Evolutionary conservation across 192 early-diverging fungal genomes (phyloP), one percentile per base, ranked within the genome.

Genomic region (Backusella tarrabulga): DNA sequence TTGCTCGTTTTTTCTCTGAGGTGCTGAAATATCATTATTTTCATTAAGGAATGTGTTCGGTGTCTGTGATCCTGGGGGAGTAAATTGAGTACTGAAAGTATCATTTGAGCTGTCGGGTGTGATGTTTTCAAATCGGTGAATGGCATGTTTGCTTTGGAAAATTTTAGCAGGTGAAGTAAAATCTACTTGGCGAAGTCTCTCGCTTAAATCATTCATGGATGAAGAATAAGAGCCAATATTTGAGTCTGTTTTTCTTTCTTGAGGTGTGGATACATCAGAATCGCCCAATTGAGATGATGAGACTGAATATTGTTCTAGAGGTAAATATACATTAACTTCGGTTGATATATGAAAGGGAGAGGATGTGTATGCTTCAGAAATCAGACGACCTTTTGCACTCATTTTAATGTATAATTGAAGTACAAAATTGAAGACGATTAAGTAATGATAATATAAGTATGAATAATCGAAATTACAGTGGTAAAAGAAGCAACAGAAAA

Each of bases 41-140:
- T 29, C 56, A 63, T 8, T 23, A 63, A 9, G 12, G 4, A 0
- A 7, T 32, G 23, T 63, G 9, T 12, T 63, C 29, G 56, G 11
- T 14, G 21, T 63, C 12, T 63, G 56, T 14, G 56, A 29, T 12
- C 11, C 23, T 63, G 56, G 11, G 14, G 23, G 29, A 63, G 23
- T 14, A 12, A 29, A 63, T 26, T 63, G 21, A 2, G 56, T 12
- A 29, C 12, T 29, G 23, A 12, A 63, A 7, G 23, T 63, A 63
- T 14, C 76, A 17, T 15, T 50, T 34, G 76, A 72, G n/a, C 66
- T 23, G 29, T 71, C 73, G 2, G 80, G 76, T 4, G 73, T 77
- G 6, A 77, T 73, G 7, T 60, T 71, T 74, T 81, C 80, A 71
- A 81, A 81, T 40, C 75, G 76, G 23, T 78, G 80, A 32, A 17